Evolutionary conservation across 768 basidiomycete genomes (phyloP), one percentile per base, ranked within the genome.

Genomic region (Phylloporus sp.): DNA sequence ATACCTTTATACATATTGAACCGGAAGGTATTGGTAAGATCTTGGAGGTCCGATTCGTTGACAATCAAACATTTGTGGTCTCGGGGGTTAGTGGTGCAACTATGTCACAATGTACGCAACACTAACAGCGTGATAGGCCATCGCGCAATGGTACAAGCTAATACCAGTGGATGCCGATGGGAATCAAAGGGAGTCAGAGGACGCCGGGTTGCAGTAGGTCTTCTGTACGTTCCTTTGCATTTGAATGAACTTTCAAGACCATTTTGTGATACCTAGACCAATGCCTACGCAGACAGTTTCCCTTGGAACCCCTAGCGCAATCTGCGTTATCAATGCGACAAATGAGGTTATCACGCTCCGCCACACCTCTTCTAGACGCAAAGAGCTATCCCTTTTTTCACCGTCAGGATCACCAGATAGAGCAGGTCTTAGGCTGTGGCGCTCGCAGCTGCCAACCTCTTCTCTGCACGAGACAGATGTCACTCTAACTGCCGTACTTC

Each of bases 401-500:
- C 46, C 28, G 6, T 40, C 27, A 12, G 55, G 39, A 29, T 45
- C 53, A 15, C 63, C 45, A 41, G 47, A 57, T 20, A 43, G 39
- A 12, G 18, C 23, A 13, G 42, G 38, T 48, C 49, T 36, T 35
- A 53, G 51, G 55, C 49, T 67, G 27, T 67, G 65, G 64, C 53
- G 52, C 39, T 61, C 66, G 26, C 50, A 50, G 18, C 34, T 40
- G 16, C 35, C 45, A 9, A 44, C 43, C 26, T 3, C 38, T 27
- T 12, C 53, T 41, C 36, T 29, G 6, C 47, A 49, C 43, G 59
- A 50, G 26, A 34, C 3, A 1, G 47, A 51, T 39, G 49, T 52
- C 34, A 53, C 40, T 35, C 45, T 77, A 36, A 76, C 76, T 5
- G 69, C 71, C 1, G 60, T 77, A 10, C 67, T 85, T 26, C 82